Evolutionary conservation across 345 rosid genomes (phyloP).

Genomic region (Hypericum perforatum): DNA sequence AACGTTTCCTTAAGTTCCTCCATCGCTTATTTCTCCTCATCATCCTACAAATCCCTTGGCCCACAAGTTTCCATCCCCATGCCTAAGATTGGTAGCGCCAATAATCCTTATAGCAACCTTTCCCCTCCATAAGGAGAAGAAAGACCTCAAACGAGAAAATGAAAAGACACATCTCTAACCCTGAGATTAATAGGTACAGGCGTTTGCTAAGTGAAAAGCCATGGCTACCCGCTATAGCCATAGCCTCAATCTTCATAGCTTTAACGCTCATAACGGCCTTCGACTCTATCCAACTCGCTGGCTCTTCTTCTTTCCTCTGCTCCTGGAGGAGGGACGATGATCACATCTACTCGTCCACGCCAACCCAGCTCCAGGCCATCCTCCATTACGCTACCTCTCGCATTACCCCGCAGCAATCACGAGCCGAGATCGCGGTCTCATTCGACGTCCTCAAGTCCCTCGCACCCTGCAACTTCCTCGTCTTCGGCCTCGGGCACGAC

Average conservation of each 20-base stretch:
- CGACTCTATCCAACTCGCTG: slow-evolving; percentile 24
- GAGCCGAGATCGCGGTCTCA: slow-evolving; percentile 26
- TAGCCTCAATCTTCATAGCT: slow-evolving; percentile 39
- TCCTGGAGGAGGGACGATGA: slow-evolving; percentile 24
- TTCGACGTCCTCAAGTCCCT: slow-evolving; percentile 31
- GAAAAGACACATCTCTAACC: no score
- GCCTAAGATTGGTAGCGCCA: no score
- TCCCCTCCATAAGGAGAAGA: no score
- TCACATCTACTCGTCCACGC: slow-evolving; percentile 15
- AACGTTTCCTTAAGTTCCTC: no score
- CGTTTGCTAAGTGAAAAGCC: no score
- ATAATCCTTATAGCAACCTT: no score
- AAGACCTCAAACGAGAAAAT: no score
- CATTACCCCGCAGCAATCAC: slow-evolving; percentile 31
- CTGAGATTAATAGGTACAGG: no score
- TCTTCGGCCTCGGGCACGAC: slow-evolving; percentile 65
- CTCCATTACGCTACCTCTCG: slow-evolving; percentile 48
- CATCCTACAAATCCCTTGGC: no score
- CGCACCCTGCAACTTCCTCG: slow-evolving; percentile 49
- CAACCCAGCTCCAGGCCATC: slow-evolving; percentile 39
- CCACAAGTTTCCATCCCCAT: no score
- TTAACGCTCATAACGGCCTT: slow-evolving; percentile 37
- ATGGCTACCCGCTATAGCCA: slow-evolving; percentile 20
- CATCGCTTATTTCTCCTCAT: no score
- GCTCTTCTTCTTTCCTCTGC: slow-evolving; percentile 33